Percentiles rank a stretch among this genome's conserved stretches.
Evolutionary conservation across 2,329 filamentous ascomycete genomes (phyloP).

Genomic region (Aspergillus terreus): DNA sequence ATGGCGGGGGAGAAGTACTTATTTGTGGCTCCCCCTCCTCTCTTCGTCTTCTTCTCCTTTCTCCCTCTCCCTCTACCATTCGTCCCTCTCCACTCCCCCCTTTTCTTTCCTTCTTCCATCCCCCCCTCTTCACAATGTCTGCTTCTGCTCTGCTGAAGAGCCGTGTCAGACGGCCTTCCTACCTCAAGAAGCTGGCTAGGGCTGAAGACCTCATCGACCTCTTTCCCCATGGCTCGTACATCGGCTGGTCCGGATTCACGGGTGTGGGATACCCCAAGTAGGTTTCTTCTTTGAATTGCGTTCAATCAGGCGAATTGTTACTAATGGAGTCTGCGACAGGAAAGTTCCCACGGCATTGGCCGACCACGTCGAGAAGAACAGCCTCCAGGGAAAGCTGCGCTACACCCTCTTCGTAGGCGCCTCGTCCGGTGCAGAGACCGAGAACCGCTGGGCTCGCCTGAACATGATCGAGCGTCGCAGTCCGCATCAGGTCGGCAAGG

Average conservation of each 20-base stretch:
- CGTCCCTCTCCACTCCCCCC: constrained; percentile 9
- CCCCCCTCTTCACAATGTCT: constrained; percentile 35
- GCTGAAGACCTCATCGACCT: constrained; percentile 75
- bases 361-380: constrained; percentile 85
- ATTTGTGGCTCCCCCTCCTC: constrained; percentile 8
- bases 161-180: constrained; percentile 69
- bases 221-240: constrained; percentile 80
- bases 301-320: background rate
- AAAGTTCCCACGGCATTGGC: constrained; percentile 80
- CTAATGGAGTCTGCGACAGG: constrained; percentile 41
- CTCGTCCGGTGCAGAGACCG: constrained; percentile 84
- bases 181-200: constrained; percentile 74
- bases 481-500: constrained; percentile 87
- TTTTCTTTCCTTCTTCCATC: constrained; percentile 10
- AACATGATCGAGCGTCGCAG: constrained; percentile 86
- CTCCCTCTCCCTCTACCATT: constrained; percentile 5
- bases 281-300: constrained; percentile 26
- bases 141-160: constrained; percentile 72
- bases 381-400: constrained; percentile 75
- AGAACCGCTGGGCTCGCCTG: constrained; percentile 83
- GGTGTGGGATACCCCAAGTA: constrained; percentile 87
- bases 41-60: background rate
- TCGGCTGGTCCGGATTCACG: constrained; percentile 89
- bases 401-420: constrained; percentile 87
- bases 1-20: constrained; percentile 17